phyloP scores from a whole-genome alignment of 2,329 filamentous ascomycete species.

The Verticillium albo-atrum region DNA sequence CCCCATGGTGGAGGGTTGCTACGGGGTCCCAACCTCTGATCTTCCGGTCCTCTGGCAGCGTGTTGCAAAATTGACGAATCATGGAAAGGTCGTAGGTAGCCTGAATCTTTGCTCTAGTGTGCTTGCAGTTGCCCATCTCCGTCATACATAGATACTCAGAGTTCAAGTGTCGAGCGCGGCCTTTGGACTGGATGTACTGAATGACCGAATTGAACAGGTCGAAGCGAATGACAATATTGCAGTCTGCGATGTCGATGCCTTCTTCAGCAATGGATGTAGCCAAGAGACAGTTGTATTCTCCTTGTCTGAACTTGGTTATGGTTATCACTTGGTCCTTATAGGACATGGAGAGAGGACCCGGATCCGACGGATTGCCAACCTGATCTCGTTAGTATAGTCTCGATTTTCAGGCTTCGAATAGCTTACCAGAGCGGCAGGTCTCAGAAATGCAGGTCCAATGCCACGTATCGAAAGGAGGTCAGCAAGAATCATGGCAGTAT shows the following conservation, averaged over 20 bases:
- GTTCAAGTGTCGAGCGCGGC: constrained; percentile 71
- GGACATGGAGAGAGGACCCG: constrained; percentile 39
- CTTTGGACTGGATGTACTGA: constrained; percentile 90
- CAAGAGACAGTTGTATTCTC: constrained; percentile 59
- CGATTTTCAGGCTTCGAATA: not conserved
- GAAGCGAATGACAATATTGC: constrained; percentile 68
- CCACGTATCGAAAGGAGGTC: constrained; percentile 57
- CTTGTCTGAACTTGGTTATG: constrained; percentile 59
- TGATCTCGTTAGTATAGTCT: not conserved
- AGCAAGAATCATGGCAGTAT: constrained; percentile 69
- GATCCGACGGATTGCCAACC: constrained; percentile 6
- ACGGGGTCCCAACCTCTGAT: constrained; percentile 56
- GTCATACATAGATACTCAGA: constrained; percentile 85
- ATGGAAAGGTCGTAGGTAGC: constrained; percentile 55
- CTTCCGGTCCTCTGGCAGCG: constrained; percentile 69
- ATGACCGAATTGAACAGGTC: constrained; percentile 88
- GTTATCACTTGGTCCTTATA: constrained; percentile 71
- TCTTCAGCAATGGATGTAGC: constrained; percentile 65
- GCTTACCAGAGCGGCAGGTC: constrained; percentile 57
- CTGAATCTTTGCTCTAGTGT: constrained; percentile 53
- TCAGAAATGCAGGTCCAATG: constrained; percentile 55
- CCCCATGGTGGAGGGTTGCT: constrained; percentile 50
- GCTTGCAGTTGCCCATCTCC: constrained; percentile 62
- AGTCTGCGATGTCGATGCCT: constrained; percentile 64
- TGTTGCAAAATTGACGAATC: constrained; percentile 72